Conservation (phyloP, 352 stramenopile species). For the Phytopythium vexans region DNA sequence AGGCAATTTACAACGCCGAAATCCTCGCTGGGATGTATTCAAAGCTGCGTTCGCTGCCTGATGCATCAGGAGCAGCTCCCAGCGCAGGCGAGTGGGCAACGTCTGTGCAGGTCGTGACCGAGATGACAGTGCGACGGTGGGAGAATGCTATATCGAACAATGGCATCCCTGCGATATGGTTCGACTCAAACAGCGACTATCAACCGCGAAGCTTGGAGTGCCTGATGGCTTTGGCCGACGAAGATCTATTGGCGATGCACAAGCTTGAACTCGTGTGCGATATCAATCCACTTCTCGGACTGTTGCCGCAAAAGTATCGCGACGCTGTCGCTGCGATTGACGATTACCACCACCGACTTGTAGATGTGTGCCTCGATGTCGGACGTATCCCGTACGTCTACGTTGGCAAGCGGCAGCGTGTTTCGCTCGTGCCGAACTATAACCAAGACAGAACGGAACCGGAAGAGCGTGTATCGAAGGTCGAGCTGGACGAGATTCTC, state of each 20-base stretch:
- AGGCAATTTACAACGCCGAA: too few species aligned
- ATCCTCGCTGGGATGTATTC: too few species aligned
- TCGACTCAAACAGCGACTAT: conserved; percentile 20
- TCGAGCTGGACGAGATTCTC: conserved; percentile 55
- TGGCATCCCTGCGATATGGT: conserved; percentile 23
- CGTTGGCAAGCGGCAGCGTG: conserved; percentile 19
- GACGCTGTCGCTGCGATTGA: conserved; percentile 19
- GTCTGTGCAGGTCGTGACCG: neutral
- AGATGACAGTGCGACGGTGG: conserved; percentile 26
- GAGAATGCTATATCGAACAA: conserved; percentile 13
- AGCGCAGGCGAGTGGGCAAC: neutral
- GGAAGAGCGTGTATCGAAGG: conserved; percentile 19
- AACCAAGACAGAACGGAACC: conserved; percentile 11
- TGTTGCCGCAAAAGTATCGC: conserved; percentile 25
- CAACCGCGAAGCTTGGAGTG: conserved; percentile 28
- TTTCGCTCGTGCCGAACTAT: too few species aligned
- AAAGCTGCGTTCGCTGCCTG: too few species aligned
- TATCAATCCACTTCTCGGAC: conserved; percentile 24
- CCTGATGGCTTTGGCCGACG: conserved; percentile 4
- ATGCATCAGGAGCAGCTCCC: neutral
- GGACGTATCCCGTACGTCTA: conserved; percentile 29
- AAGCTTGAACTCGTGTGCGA: conserved; percentile 31
- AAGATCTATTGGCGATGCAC: neutral
- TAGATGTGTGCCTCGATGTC: conserved; percentile 42
- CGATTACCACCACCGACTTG: conserved; percentile 26